These are phyloP conservation scores for Huntiella savannae DNA, from an alignment of 2,329 filamentous ascomycete species.

Conservation along the genomic window DNA sequence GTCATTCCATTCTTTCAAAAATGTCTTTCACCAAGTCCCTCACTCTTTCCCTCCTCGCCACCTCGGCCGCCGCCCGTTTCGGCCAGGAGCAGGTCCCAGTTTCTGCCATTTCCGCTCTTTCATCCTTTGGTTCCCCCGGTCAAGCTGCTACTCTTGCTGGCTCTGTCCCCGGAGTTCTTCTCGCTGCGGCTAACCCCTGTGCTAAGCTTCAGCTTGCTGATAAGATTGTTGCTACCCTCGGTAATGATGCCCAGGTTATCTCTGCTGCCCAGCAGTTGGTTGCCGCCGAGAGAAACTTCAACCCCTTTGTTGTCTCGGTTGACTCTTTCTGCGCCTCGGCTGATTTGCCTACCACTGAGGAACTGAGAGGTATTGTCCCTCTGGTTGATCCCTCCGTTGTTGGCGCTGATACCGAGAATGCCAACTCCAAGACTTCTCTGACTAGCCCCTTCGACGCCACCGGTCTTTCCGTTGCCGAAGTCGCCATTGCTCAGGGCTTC, in stretches of 20 bases:
- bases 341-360: constrained; percentile 37
- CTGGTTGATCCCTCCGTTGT: constrained; percentile 45
- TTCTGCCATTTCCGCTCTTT: constrained; percentile 31
- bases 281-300: constrained; percentile 48
- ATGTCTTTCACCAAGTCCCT: constrained; percentile 25
- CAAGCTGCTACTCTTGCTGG: constrained; percentile 45
- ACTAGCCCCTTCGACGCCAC: constrained; percentile 34
- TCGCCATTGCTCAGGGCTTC: constrained; percentile 43
- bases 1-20: constrained; percentile 12
- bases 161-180: constrained; percentile 38
- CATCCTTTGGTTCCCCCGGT: constrained; percentile 36
- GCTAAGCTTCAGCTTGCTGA: constrained; percentile 47
- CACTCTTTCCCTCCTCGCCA: constrained; percentile 23
- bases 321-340: constrained; percentile 46
- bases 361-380: constrained; percentile 47
- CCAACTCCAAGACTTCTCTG: constrained; percentile 34
- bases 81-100: constrained; percentile 44
- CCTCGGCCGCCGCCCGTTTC: constrained; percentile 35
- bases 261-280: constrained; percentile 43
- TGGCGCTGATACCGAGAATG: constrained; percentile 38
- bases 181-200: constrained; percentile 47
- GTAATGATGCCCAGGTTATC: constrained; percentile 38
- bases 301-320: constrained; percentile 40
- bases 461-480: constrained; percentile 46
- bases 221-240: constrained; percentile 41